phyloP scores from a whole-genome alignment of 1,284 basidiomycete species.

The Ceratobasidium theobromae region DNA sequence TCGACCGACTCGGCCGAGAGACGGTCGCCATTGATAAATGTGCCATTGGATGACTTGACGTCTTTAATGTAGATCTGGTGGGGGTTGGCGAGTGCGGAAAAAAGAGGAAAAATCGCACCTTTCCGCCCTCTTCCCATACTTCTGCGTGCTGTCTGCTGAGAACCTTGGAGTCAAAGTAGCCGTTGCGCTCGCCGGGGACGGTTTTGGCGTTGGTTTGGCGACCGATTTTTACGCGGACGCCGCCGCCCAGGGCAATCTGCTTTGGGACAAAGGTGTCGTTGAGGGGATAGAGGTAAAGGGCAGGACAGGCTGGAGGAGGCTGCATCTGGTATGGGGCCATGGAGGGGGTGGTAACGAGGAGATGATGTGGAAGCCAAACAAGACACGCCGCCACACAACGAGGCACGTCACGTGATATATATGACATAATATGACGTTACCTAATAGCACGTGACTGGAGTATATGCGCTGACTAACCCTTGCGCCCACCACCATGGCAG shows the following conservation, averaged over 20 bases:
- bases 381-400: constrained; percentile 10
- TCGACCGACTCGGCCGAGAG: constrained; percentile 89
- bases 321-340: constrained; percentile 33
- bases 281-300: constrained; percentile 90
- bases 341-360: background rate
- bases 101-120: constrained; percentile 54
- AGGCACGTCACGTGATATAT: too few relatives aligned
- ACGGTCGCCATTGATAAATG: constrained; percentile 95
- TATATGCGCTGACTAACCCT: constrained; percentile 21
- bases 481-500: constrained; percentile 3
- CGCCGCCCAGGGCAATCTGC: constrained; percentile 81
- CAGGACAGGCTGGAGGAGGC: constrained; percentile 51
- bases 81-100: constrained; percentile 15
- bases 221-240: constrained; percentile 89
- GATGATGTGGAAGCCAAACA: background rate
- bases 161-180: constrained; percentile 97
- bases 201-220: constrained; percentile 97
- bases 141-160: constrained; percentile 95
- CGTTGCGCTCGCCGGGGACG: constrained; percentile 90
- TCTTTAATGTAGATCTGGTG: constrained; percentile 94
- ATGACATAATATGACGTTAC: too few relatives aligned
- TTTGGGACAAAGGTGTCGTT: constrained; percentile 97
- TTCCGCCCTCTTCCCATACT: constrained; percentile 91
- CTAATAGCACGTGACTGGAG: too few relatives aligned
- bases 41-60: constrained; percentile 97